Percentiles rank a stretch among this genome's conserved stretches.
phyloP scores from a whole-genome alignment of 73 alveolate genomes.

The Blepharisma stoltei region DNA sequence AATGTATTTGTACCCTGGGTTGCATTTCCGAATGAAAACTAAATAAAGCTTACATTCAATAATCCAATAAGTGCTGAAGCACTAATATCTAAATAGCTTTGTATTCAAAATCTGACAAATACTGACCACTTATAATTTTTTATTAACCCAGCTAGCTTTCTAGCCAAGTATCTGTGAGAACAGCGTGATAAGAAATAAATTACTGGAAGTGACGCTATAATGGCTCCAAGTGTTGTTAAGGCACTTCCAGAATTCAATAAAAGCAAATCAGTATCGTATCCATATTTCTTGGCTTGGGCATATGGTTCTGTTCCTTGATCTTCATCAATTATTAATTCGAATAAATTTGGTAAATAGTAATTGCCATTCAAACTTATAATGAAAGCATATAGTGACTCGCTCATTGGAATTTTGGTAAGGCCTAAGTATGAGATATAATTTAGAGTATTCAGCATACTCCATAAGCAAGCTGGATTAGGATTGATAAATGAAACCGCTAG shows the following conservation, averaged over 20 bases:
- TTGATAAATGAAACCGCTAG: slow-evolving; percentile 4
- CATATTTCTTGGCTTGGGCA: background rate
- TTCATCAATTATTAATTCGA: background rate
- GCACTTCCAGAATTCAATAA: slow-evolving; percentile 3
- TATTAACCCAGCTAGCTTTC: background rate
- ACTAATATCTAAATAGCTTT: background rate
- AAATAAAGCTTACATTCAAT: background rate
- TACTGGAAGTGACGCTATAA: background rate
- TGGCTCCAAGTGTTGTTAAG: background rate
- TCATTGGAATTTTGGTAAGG: background rate
- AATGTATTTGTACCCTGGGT: background rate
- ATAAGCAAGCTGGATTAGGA: slow-evolving; percentile 23
- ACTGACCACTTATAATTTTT: background rate
- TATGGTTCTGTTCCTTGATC: background rate
- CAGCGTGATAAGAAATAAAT: background rate
- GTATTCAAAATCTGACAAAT: background rate
- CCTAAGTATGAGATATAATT: background rate
- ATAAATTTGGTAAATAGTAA: background rate
- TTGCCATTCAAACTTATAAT: background rate
- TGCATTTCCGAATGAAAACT: background rate
- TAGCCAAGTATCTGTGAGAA: background rate
- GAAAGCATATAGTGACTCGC: background rate
- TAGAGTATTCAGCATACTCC: slow-evolving; percentile 16
- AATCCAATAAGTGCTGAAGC: slow-evolving; percentile 3
- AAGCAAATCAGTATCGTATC: background rate